Evolutionary conservation across 148 eudicot species (phyloP).

Genomic region (Drosera capensis): DNA sequence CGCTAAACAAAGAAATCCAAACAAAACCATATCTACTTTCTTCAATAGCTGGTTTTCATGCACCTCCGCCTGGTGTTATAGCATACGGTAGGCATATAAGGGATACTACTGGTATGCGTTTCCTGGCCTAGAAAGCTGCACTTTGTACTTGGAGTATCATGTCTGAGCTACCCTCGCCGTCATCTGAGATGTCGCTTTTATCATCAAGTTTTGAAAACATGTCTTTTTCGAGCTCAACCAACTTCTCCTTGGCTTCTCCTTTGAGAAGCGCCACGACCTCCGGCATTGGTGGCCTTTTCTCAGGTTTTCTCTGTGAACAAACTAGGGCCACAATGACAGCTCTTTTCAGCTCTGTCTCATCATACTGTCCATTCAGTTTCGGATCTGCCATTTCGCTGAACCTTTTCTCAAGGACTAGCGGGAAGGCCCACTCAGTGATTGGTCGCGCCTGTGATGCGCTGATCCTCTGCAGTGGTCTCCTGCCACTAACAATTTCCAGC

Average conservation of each 20-base stretch:
- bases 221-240: slow-evolving; percentile 38
- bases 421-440: slow-evolving; percentile 72
- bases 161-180: neutral
- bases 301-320: slow-evolving; percentile 51
- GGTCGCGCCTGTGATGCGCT: slow-evolving; percentile 21
- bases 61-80: no score
- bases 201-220: slow-evolving; percentile 21
- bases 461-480: slow-evolving; percentile 56
- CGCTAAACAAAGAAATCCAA: no score
- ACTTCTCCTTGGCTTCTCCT: slow-evolving; percentile 52
- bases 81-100: no score
- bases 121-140: neutral
- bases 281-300: slow-evolving; percentile 74
- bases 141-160: neutral
- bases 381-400: slow-evolving; percentile 61
- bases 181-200: slow-evolving; percentile 5
- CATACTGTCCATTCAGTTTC: slow-evolving; percentile 44
- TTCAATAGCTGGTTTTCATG: no score
- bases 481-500: slow-evolving; percentile 75
- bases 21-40: no score
- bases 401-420: slow-evolving; percentile 41
- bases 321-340: slow-evolving; percentile 36
- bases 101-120: no score
- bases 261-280: slow-evolving; percentile 63
- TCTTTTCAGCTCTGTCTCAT: slow-evolving; percentile 56